A percentile compares a stretch with the other conserved stretches of the same genome.
Evolutionary conservation across 176 grass and related monocot genomes (phyloP).

Genomic region (Saccharum officinarum): DNA sequence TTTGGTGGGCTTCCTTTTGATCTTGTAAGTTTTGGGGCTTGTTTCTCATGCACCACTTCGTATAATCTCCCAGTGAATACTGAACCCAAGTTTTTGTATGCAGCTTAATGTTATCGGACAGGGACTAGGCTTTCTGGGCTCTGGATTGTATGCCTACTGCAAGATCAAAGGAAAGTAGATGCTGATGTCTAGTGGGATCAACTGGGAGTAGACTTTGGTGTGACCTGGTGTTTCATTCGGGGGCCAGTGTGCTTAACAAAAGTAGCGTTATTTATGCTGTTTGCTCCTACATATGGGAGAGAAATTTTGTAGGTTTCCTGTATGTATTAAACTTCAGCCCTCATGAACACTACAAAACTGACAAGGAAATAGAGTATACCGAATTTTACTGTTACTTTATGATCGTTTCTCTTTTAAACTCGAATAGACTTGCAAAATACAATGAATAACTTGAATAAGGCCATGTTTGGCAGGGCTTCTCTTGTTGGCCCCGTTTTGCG

Average conservation of each 20-base stretch:
- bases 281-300: slow-evolving; percentile 49
- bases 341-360: slow-evolving; percentile 37
- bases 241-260: slow-evolving; percentile 28
- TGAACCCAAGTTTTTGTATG: slow-evolving; percentile 18
- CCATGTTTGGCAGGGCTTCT: too few species aligned
- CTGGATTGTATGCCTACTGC: slow-evolving; percentile 94
- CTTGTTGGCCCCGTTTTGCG: too few species aligned
- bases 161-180: slow-evolving; percentile 88
- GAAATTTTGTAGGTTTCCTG: slow-evolving; percentile 61
- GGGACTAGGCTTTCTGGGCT: slow-evolving; percentile 83
- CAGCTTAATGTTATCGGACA: slow-evolving; percentile 98
- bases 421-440: neutral
- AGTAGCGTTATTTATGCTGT: slow-evolving; percentile 30
- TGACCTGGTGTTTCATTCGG: slow-evolving; percentile 7
- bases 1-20: slow-evolving; percentile 98
- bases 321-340: slow-evolving; percentile 29
- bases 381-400: neutral
- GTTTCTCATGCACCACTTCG: neutral
- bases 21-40: slow-evolving; percentile 55
- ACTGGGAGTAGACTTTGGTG: slow-evolving; percentile 29
- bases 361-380: slow-evolving; percentile 52
- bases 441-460: too few species aligned
- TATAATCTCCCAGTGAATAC: neutral
- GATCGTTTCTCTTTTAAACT: neutral
- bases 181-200: neutral